Percentiles rank a stretch among this genome's conserved stretches.
phyloP scores from a whole-genome alignment of 208 protist genomes.

The Trypanosoma melophagium region DNA sequence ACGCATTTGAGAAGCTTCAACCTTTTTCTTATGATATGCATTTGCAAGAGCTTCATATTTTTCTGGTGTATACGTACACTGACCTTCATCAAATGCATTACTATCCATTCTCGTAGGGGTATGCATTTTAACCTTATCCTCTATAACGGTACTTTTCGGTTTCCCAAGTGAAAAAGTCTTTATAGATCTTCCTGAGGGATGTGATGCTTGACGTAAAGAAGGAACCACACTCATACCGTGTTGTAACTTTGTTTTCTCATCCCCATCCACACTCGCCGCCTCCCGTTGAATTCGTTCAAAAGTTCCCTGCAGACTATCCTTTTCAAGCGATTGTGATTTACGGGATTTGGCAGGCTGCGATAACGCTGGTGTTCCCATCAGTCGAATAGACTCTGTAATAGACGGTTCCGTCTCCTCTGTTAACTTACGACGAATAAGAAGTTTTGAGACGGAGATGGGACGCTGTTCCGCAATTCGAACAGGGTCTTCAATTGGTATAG shows the following conservation, averaged over 20 bases:
- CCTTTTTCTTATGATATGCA: slow-evolving; percentile 85
- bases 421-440: slow-evolving; percentile 73
- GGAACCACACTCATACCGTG: slow-evolving; percentile 60
- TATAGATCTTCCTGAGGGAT: slow-evolving; percentile 60
- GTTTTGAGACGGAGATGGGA: slow-evolving; percentile 55
- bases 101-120: slow-evolving; percentile 2
- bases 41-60: slow-evolving; percentile 64
- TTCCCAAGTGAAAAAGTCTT: slow-evolving; percentile 80
- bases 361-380: slow-evolving; percentile 78
- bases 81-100: slow-evolving; percentile 17
- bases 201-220: slow-evolving; percentile 62
- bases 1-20: slow-evolving; percentile 80
- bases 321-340: slow-evolving; percentile 38
- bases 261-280: slow-evolving; percentile 63
- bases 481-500: slow-evolving; percentile 67
- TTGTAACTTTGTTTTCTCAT: slow-evolving; percentile 51
- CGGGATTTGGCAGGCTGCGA: slow-evolving; percentile 42
- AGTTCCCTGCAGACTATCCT: slow-evolving; percentile 39
- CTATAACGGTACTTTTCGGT: slow-evolving; percentile 19
- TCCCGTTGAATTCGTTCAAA: slow-evolving; percentile 59
- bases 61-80: slow-evolving; percentile 37
- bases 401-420: slow-evolving; percentile 76
- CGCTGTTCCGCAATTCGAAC: slow-evolving; percentile 43
- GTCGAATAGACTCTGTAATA: slow-evolving; percentile 83
- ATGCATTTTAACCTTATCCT: neutral